Percentiles rank a stretch among this genome's conserved stretches.
Evolutionary conservation across 495 filamentous ascomycete genomes (phyloP).

Genomic region (Neurospora discreta): DNA sequence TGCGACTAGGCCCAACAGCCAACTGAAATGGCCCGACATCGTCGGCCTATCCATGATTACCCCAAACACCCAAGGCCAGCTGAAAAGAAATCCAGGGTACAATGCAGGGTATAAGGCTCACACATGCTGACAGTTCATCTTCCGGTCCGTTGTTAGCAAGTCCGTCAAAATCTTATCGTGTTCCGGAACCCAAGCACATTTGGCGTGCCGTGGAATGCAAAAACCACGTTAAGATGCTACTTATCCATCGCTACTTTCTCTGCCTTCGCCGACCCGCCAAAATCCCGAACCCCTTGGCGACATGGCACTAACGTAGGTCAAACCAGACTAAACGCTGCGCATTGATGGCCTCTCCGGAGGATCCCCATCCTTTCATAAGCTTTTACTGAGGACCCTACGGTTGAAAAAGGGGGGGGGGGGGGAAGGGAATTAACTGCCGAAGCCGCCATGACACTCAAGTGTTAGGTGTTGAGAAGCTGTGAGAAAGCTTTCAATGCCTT

Average conservation of each 20-base stretch:
- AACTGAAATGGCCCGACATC: neutral
- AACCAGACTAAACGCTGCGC: neutral
- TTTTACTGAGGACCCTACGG: neutral
- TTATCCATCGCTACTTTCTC: neutral
- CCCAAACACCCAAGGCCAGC: neutral
- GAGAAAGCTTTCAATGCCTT: conserved; percentile 1
- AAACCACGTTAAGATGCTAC: neutral
- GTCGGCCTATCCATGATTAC: neutral
- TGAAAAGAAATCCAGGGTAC: neutral
- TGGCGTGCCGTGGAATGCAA: neutral
- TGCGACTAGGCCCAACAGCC: neutral
- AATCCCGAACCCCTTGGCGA: neutral
- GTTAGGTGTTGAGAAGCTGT: neutral
- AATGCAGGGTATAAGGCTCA: neutral
- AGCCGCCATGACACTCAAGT: neutral
- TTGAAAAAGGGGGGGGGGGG: too few relatives aligned
- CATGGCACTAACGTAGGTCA: neutral
- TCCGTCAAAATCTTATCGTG: neutral
- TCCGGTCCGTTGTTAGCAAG: neutral
- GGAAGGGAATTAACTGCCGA: neutral
- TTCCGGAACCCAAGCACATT: neutral
- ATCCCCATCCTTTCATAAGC: neutral
- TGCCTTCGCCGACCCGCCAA: neutral
- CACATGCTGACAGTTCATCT: neutral
- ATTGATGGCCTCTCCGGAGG: neutral